Conservation (phyloP, 1,284 basidiomycete species). For the Papiliotrema nemorosa region DNA sequence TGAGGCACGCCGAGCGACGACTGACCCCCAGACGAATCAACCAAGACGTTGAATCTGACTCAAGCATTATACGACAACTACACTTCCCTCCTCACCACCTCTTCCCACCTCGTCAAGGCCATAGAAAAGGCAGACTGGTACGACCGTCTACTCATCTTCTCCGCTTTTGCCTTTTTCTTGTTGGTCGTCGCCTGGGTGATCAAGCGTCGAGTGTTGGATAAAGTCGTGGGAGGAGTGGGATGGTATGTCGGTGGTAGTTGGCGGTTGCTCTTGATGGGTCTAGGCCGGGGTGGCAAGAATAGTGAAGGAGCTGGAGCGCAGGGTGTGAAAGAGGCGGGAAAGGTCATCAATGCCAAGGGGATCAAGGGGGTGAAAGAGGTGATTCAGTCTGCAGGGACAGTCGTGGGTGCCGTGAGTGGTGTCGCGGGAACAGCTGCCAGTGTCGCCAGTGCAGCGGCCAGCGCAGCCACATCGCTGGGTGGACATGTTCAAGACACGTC, state of each 20-base stretch:
- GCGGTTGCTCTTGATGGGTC: conserved; percentile 30
- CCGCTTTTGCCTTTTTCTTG: conserved; percentile 73
- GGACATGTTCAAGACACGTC: no score
- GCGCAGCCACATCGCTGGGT: no score
- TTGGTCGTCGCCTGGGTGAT: conserved; percentile 80
- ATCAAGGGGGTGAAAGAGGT: no score
- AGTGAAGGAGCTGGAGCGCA: background rate
- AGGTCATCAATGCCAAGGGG: no score
- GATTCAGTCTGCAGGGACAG: no score
- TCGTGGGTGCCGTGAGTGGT: no score
- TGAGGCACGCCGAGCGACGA: no score
- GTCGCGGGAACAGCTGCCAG: no score
- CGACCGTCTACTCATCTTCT: conserved; percentile 78
- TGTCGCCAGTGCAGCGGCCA: no score
- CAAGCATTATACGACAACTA: conserved; percentile 76
- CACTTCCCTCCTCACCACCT: conserved; percentile 67
- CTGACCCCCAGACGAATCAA: conserved; percentile 65
- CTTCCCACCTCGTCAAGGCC: conserved; percentile 74
- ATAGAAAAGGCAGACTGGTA: conserved; percentile 85
- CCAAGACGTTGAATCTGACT: conserved; percentile 67
- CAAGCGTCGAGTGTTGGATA: conserved; percentile 76
- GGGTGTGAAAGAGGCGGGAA: background rate
- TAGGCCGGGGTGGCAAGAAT: conserved; percentile 20
- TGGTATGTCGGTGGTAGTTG: conserved; percentile 45
- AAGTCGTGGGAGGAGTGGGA: conserved; percentile 42